A percentile compares a stretch with the other conserved stretches of the same genome.
Conservation (phyloP, 2,329 filamentous ascomycete species). For the Zymoseptoria brevis region DNA sequence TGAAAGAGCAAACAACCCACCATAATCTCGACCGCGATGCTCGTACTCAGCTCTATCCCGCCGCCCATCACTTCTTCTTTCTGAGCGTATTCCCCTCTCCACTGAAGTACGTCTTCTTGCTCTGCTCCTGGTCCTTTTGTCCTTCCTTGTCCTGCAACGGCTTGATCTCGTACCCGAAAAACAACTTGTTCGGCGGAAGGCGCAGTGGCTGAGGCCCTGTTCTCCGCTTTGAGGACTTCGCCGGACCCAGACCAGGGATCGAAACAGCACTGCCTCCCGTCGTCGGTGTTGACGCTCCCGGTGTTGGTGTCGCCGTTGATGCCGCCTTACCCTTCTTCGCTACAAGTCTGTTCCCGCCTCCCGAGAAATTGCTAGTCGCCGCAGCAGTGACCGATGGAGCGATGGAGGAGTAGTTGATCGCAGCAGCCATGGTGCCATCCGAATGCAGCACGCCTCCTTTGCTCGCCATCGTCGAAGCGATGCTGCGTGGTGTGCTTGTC, state of each 20-base stretch:
- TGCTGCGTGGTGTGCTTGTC: constrained; percentile 75
- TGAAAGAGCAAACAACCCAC: neutral
- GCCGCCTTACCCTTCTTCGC: constrained; percentile 68
- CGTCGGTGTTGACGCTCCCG: constrained; percentile 48
- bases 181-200: constrained; percentile 79
- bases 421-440: constrained; percentile 90
- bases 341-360: constrained; percentile 72
- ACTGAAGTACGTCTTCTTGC: constrained; percentile 51
- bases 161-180: constrained; percentile 92
- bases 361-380: constrained; percentile 68
- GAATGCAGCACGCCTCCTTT: constrained; percentile 67
- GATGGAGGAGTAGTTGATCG: constrained; percentile 94
- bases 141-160: constrained; percentile 73
- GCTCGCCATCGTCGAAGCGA: constrained; percentile 43
- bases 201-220: constrained; percentile 83
- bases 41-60: neutral
- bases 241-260: constrained; percentile 23
- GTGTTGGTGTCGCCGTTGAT: constrained; percentile 19
- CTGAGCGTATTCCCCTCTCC: constrained; percentile 76
- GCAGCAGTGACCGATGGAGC: constrained; percentile 64
- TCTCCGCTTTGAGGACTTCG: constrained; percentile 39
- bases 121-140: constrained; percentile 54
- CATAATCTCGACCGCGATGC: neutral
- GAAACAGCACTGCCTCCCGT: constrained; percentile 40
- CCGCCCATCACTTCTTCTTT: constrained; percentile 55